Evolutionary conservation across 148 eudicot species (phyloP).

Genomic region (Oxyria digyna): DNA sequence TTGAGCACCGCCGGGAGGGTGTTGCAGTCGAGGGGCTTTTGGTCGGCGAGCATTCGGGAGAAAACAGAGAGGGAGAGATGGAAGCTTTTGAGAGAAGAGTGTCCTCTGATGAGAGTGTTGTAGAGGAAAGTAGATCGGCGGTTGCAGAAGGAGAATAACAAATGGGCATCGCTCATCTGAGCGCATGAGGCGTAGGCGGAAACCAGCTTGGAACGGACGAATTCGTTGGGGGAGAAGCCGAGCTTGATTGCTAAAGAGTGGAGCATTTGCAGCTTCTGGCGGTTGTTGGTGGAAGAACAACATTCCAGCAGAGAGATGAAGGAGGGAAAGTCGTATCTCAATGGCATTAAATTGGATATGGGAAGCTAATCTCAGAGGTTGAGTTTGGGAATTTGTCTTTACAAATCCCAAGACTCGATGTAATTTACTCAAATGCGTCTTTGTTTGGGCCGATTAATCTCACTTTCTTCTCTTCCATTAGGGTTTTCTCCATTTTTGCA

Average conservation of each 20-base stretch:
- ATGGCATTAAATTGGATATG: constrained; percentile 23
- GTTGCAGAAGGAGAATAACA: constrained; percentile 28
- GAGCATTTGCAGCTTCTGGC: constrained; percentile 18
- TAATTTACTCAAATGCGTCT: too few species aligned
- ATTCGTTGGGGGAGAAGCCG: constrained; percentile 28
- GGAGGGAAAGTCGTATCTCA: constrained; percentile 13
- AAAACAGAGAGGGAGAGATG: constrained; percentile 22
- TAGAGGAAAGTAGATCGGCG: constrained; percentile 36
- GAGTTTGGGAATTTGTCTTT: too few species aligned
- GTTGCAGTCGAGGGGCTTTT: constrained; percentile 25
- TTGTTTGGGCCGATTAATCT: too few species aligned
- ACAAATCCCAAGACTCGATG: too few species aligned
- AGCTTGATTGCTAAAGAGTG: constrained; percentile 25
- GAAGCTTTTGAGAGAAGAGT: constrained; percentile 19
- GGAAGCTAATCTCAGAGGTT: too few species aligned
- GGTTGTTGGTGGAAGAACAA: constrained; percentile 26
- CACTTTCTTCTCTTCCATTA: too few species aligned
- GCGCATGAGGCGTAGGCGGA: constrained; percentile 33
- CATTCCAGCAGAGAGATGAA: constrained; percentile 20
- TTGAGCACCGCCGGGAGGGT: constrained; percentile 41
- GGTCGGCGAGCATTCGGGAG: constrained; percentile 18
- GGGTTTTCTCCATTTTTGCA: too few species aligned
- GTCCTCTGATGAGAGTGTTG: constrained; percentile 43
- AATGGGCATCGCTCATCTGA: constrained; percentile 28
- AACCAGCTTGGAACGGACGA: constrained; percentile 35